These are phyloP conservation scores for Phytophthora megakarya DNA, from an alignment of 352 stramenopile genomes.

Conservation along the genomic window DNA sequence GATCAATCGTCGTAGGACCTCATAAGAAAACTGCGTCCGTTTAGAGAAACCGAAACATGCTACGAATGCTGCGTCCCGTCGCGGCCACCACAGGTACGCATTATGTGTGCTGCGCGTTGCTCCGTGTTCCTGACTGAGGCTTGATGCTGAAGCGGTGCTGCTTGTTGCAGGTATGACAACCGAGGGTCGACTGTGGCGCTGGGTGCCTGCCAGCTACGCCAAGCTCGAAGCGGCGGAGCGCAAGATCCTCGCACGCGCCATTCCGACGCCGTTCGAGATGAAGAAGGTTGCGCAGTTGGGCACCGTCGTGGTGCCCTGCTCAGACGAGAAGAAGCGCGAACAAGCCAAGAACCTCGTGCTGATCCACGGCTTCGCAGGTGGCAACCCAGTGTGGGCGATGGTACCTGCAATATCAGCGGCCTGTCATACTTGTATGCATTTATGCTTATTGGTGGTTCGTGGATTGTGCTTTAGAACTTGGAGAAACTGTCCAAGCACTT, in stretches of 20 bases:
- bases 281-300: conserved; percentile 79
- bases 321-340: conserved; percentile 55
- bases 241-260: conserved; percentile 55
- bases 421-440: not conserved
- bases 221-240: conserved; percentile 68
- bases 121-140: conserved; percentile 16
- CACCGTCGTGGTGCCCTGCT: conserved; percentile 81
- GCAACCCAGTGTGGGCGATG: conserved; percentile 84
- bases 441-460: conserved; percentile 6
- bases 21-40: conserved; percentile 2
- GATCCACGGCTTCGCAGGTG: conserved; percentile 80
- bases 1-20: conserved; percentile 12
- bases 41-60: conserved; percentile 21
- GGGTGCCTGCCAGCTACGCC: conserved; percentile 73
- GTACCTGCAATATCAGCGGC: conserved; percentile 20
- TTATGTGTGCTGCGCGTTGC: not conserved
- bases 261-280: conserved; percentile 69
- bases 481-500: conserved; percentile 76
- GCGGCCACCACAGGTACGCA: conserved; percentile 38
- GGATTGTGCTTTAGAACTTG: conserved; percentile 52
- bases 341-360: conserved; percentile 74
- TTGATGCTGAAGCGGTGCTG: conserved; percentile 47
- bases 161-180: conserved; percentile 62
- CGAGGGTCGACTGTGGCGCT: conserved; percentile 66
- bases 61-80: conserved; percentile 40